phyloP scores from a whole-genome alignment of 805 yeast species.

The Spathaspora gorwiae region DNA sequence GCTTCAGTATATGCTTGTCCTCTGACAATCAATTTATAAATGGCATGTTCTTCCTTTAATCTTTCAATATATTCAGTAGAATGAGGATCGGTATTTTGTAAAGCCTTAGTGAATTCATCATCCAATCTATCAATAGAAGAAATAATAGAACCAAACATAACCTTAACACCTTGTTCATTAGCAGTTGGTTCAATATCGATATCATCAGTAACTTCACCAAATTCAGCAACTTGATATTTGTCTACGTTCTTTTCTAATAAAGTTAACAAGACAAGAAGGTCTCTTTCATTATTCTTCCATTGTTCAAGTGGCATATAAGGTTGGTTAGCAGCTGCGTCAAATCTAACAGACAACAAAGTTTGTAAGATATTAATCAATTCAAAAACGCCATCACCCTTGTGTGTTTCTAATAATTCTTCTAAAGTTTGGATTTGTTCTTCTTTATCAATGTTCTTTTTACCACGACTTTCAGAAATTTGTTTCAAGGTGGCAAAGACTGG shows the following conservation, averaged over 20 bases:
- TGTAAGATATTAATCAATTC: conserved; percentile 75
- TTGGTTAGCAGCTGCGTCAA: conserved; percentile 68
- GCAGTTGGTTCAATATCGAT: conserved; percentile 64
- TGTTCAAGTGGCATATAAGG: conserved; percentile 71
- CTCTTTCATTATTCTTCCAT: conserved; percentile 70
- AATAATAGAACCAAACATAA: conserved; percentile 77
- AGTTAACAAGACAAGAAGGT: conserved; percentile 57
- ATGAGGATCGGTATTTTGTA: conserved; percentile 90
- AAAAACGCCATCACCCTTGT: conserved; percentile 36
- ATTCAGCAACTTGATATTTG: conserved; percentile 67
- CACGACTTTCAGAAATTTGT: conserved; percentile 80
- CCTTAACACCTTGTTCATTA: conserved; percentile 57
- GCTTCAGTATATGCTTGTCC: conserved; percentile 82
- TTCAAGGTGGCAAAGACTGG: conserved; percentile 69
- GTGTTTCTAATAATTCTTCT: conserved; percentile 51
- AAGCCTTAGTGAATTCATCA: conserved; percentile 86
- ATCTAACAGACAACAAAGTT: conserved; percentile 81
- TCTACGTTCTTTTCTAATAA: conserved; percentile 60
- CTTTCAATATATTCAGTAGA: conserved; percentile 90
- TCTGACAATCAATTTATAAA: conserved; percentile 75
- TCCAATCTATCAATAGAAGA: conserved; percentile 90
- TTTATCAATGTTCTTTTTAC: conserved; percentile 89
- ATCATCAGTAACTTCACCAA: conserved; percentile 66
- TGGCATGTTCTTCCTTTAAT: conserved; percentile 75
- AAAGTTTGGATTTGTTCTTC: conserved; percentile 69